A percentile compares a stretch with the other conserved stretches of the same genome.
These are phyloP conservation scores for Ilex paraguariensis DNA, from an alignment of 305 asterid species.

Conservation along the genomic window DNA sequence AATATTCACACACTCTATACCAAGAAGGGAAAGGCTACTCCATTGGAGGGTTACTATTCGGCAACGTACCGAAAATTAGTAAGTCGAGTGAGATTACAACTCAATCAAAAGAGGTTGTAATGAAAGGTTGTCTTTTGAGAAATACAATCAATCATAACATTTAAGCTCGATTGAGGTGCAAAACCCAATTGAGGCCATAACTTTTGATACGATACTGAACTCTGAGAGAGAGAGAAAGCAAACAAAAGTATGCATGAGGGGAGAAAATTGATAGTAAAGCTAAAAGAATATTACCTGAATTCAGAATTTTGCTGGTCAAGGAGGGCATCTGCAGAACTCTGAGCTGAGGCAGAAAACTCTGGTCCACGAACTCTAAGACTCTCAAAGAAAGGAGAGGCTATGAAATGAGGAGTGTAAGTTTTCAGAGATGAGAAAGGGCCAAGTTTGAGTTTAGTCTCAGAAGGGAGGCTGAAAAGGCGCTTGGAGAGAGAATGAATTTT, in stretches of 20 bases:
- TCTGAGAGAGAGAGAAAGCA: too few species aligned
- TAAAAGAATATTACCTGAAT: slow-evolving; percentile 39
- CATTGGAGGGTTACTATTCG: too few species aligned
- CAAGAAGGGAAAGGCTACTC: neutral
- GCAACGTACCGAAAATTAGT: too few species aligned
- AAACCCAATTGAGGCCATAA: neutral
- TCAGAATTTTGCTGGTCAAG: slow-evolving; percentile 26
- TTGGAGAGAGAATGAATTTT: slow-evolving; percentile 40
- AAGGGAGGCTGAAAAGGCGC: slow-evolving; percentile 49
- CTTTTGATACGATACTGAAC: too few species aligned
- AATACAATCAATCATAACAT: neutral
- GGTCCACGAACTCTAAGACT: slow-evolving; percentile 69
- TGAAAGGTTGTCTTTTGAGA: too few species aligned
- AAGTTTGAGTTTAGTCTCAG: slow-evolving; percentile 51
- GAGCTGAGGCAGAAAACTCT: slow-evolving; percentile 54
- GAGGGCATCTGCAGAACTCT: slow-evolving; percentile 43
- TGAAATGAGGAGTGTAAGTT: slow-evolving; percentile 75
- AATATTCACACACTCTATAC: too few species aligned
- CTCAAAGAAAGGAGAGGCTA: slow-evolving; percentile 77
- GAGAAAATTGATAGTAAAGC: too few species aligned
- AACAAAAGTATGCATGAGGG: too few species aligned
- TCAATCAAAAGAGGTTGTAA: too few species aligned
- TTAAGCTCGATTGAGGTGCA: neutral
- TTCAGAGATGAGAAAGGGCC: slow-evolving; percentile 51
- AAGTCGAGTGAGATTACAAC: too few species aligned